These are phyloP conservation scores for Sugiyamaella castrensis DNA, from an alignment of 1,139 yeast genomes.

Conservation along the genomic window DNA sequence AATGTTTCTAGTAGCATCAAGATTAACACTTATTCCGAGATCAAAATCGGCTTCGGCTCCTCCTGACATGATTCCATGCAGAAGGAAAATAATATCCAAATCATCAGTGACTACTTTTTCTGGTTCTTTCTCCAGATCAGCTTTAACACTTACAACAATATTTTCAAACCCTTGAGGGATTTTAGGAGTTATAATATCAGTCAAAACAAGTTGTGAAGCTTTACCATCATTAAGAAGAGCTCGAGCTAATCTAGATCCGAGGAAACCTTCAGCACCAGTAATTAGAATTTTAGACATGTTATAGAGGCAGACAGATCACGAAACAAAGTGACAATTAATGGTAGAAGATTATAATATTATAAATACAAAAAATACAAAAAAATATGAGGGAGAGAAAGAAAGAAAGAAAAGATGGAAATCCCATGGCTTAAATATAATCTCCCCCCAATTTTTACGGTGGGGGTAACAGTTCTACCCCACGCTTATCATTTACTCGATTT, in stretches of 20 bases:
- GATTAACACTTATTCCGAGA: conserved; percentile 27
- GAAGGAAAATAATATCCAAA: conserved; percentile 22
- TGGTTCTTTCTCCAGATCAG: conserved; percentile 22
- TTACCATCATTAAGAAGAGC: conserved; percentile 20
- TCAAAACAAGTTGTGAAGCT: conserved; percentile 19
- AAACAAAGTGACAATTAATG: no score
- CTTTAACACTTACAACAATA: conserved; percentile 16
- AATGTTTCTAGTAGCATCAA: conserved; percentile 26
- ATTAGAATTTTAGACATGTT: conserved; percentile 12
- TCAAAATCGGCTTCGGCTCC: conserved; percentile 29
- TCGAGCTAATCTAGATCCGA: conserved; percentile 24
- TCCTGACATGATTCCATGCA: conserved; percentile 32
- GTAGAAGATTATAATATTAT: no score
- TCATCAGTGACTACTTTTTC: conserved; percentile 18
- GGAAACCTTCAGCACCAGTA: conserved; percentile 28
- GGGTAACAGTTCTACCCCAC: no score
- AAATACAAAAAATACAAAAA: no score
- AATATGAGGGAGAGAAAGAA: no score
- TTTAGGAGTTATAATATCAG: conserved; percentile 24
- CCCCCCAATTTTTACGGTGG: no score
- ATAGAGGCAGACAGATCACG: background rate
- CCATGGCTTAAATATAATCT: no score
- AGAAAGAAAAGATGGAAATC: no score
- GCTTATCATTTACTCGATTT: no score
- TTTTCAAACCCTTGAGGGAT: conserved; percentile 1